Evolutionary conservation across 768 basidiomycete genomes (phyloP).

Genomic region (Leucosporidium creatinivorum): DNA sequence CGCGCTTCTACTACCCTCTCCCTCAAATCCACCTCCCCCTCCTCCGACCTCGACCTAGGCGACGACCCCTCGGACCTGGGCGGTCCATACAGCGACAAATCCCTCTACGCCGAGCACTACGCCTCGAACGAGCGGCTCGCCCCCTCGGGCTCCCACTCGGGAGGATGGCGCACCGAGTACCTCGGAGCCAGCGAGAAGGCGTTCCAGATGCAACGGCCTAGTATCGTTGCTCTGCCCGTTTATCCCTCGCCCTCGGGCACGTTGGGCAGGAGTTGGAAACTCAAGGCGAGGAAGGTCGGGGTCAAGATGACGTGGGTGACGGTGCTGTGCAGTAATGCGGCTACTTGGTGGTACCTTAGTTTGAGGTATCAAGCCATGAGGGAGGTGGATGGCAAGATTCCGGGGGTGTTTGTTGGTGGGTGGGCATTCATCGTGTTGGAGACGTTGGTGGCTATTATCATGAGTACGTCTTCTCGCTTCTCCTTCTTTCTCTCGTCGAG

Average conservation of each 20-base stretch:
- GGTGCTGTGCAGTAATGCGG: background rate
- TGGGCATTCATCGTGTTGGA: conserved; percentile 29
- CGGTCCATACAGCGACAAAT: background rate
- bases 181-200: conserved; percentile 14
- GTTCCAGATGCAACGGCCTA: conserved; percentile 14
- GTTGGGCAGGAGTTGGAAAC: background rate
- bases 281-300: conserved; percentile 5
- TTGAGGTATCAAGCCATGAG: conserved; percentile 8
- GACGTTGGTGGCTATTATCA: conserved; percentile 13
- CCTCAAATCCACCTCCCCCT: background rate
- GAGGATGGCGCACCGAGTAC: conserved; percentile 27
- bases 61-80: background rate
- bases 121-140: background rate
- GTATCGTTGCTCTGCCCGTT: conserved; percentile 31
- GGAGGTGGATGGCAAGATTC: conserved; percentile 21
- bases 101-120: background rate
- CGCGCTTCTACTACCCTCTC: background rate
- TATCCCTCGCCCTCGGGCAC: conserved; percentile 20
- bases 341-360: conserved; percentile 17
- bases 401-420: conserved; percentile 24
- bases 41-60: background rate
- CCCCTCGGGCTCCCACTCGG: background rate
- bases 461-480: conserved; percentile 2
- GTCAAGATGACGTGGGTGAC: background rate
- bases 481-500: background rate